These are phyloP conservation scores for Gynostemma pentaphyllum DNA, from an alignment of 306 rosid genomes.

Conservation along the genomic window DNA sequence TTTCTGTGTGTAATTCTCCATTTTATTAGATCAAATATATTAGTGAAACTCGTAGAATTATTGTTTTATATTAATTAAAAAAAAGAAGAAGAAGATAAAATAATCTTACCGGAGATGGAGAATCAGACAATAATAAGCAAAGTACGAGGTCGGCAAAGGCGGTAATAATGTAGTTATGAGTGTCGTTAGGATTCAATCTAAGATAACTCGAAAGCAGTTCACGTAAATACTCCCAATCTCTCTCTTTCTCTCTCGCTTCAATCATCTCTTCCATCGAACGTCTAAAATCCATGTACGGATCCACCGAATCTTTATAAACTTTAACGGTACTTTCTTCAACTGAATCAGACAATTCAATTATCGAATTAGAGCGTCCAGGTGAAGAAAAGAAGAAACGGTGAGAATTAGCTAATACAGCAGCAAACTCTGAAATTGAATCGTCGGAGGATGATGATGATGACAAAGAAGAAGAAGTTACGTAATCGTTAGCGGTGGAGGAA, in stretches of 20 bases:
- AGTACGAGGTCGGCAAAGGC: slow-evolving; percentile 50
- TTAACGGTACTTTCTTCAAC: slow-evolving; percentile 18
- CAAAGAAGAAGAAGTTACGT: too few species aligned
- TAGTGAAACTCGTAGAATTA: too few species aligned
- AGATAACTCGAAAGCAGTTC: slow-evolving; percentile 51
- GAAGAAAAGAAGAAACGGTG: slow-evolving; percentile 86
- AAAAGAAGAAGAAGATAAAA: too few species aligned
- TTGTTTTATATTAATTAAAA: too few species aligned
- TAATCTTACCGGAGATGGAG: not conserved
- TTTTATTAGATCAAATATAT: too few species aligned
- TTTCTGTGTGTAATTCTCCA: too few species aligned
- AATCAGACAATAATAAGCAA: slow-evolving; percentile 16
- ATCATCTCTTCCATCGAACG: slow-evolving; percentile 63
- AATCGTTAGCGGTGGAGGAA: slow-evolving; percentile 8
- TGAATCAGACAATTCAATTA: slow-evolving; percentile 26
- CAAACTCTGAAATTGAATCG: slow-evolving; percentile 37
- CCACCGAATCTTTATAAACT: slow-evolving; percentile 35
- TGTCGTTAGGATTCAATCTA: slow-evolving; percentile 35
- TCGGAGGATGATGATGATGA: slow-evolving; percentile 19
- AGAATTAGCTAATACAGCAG: slow-evolving; percentile 52
- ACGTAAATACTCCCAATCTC: slow-evolving; percentile 43
- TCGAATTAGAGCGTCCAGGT: slow-evolving; percentile 84
- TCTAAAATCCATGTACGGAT: slow-evolving; percentile 47
- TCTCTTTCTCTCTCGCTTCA: slow-evolving; percentile 21
- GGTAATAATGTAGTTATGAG: slow-evolving; percentile 41